Evolutionary conservation across 1,284 basidiomycete genomes (phyloP), one percentile per base, ranked within the genome.

Genomic region (Sporisorium sorghi): DNA sequence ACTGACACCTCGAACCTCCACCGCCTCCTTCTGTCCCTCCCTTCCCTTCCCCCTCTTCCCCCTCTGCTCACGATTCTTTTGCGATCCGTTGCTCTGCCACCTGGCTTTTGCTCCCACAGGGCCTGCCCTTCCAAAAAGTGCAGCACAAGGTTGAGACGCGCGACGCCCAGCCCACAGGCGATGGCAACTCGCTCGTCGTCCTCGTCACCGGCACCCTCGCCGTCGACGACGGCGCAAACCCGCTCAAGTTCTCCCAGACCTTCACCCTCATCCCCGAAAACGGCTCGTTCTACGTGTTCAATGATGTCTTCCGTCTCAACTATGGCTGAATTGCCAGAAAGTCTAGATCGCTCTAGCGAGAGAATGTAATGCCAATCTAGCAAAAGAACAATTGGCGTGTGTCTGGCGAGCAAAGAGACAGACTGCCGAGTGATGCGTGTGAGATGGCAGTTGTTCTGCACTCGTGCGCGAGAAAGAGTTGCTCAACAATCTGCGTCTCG

Each of bases 261-360:
- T 99, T 98, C 90, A 93, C 95, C 76, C 89, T 98, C 53, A 88
- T 92, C 65, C 91, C 90, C 32, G 93, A 97, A 23, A 89, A 87
- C 17, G 85, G 81, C 28, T 89, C 89, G 76, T 97, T 93, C 88
- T 97, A 91, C 85, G 92, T 97, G 90, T 94, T 87, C 61, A 83
- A 83, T 61, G 82, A 83, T 52, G 64, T 82, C 72, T 83, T 83
- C 78, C 71, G 80, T 44, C 71, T 80, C 44, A 80, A 80, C 72
- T 80, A 80, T 65, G 78, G 78, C 47, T 80, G 70, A 33, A 14
- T 33, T 33, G 32, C 32, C n/a, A n/a, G n/a, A n/a, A n/a, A 33
- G n/a, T 5, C 12, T 17, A 32, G 47, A 19, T 11, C 23, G 11
- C 11, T 14, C 9, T 23, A 14, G 8, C 14, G 10, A 8, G 7